These are phyloP conservation scores for Alloteropsis angusta DNA, from an alignment of 202 grass and related monocot genomes.

Conservation along the genomic window DNA sequence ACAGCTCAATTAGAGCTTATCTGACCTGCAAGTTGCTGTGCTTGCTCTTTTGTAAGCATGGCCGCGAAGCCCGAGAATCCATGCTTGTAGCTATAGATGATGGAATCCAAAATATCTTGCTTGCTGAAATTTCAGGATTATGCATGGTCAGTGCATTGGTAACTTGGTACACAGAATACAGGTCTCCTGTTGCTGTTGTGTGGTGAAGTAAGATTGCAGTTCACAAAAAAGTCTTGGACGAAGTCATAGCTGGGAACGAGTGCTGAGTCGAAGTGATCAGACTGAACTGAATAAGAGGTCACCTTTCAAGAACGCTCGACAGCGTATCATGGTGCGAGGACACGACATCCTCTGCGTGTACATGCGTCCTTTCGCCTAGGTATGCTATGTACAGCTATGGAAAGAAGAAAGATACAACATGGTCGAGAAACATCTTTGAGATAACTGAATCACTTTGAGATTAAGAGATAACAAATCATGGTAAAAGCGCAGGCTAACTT, in stretches of 20 bases:
- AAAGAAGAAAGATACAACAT: background rate
- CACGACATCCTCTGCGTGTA: background rate
- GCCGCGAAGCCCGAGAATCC: slow-evolving; percentile 33
- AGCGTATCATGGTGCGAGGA: slow-evolving; percentile 4
- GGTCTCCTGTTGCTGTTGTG: background rate
- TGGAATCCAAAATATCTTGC: background rate
- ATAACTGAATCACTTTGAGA: background rate
- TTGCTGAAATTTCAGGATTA: background rate
- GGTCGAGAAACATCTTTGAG: background rate
- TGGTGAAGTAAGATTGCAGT: background rate
- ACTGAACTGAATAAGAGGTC: background rate
- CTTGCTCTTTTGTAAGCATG: slow-evolving; percentile 18
- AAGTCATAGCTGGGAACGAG: background rate
- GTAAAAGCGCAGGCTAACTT: background rate
- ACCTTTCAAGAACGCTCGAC: background rate
- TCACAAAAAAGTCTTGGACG: background rate
- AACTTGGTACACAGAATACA: background rate
- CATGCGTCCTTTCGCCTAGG: slow-evolving; percentile 15
- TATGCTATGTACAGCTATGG: slow-evolving; percentile 9
- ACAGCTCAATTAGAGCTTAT: background rate
- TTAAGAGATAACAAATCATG: background rate
- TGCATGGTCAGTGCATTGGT: background rate
- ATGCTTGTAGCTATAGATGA: slow-evolving; percentile 27
- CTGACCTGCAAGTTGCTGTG: slow-evolving; percentile 14
- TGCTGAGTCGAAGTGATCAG: background rate